Conservation (phyloP, 129 eudicot genomes). For the Chrysanthemum seticuspe region DNA sequence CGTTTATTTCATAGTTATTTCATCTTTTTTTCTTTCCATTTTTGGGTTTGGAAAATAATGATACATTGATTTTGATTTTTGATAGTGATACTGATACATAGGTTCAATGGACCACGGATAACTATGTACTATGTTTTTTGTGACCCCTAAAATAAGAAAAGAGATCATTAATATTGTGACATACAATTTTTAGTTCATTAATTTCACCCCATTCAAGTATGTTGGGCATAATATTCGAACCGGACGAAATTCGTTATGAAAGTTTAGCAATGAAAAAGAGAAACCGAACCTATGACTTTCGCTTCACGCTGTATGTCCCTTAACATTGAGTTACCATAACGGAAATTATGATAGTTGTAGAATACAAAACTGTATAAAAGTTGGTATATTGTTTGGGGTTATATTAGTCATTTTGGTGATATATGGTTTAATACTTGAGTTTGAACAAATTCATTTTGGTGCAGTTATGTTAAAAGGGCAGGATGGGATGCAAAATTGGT, state of each 20-base stretch:
- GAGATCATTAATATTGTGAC: background rate
- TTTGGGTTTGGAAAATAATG: slow-evolving; percentile 2
- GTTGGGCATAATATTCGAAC: background rate
- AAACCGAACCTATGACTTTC: background rate
- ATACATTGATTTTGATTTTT: background rate
- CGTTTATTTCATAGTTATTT: background rate
- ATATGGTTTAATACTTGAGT: background rate
- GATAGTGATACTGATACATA: background rate
- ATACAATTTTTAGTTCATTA: background rate
- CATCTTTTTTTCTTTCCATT: background rate
- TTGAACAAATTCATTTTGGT: background rate
- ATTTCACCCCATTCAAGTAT: background rate
- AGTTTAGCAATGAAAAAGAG: background rate
- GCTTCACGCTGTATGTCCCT: too few species aligned
- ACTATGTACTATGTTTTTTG: slow-evolving; percentile 6
- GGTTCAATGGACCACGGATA: slow-evolving; percentile 4
- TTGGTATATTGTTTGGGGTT: background rate
- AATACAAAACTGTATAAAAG: too few species aligned
- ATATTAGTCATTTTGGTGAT: background rate
- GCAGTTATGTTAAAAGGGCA: slow-evolving; percentile 55
- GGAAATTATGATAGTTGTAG: background rate
- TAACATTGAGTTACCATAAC: background rate
- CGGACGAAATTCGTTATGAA: background rate
- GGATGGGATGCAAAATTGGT: slow-evolving; percentile 91
- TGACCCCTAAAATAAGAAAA: background rate